Percentiles rank a stretch among this genome's conserved stretches.
phyloP scores from a whole-genome alignment of 768 basidiomycete species.

The Ramaria sp. region DNA sequence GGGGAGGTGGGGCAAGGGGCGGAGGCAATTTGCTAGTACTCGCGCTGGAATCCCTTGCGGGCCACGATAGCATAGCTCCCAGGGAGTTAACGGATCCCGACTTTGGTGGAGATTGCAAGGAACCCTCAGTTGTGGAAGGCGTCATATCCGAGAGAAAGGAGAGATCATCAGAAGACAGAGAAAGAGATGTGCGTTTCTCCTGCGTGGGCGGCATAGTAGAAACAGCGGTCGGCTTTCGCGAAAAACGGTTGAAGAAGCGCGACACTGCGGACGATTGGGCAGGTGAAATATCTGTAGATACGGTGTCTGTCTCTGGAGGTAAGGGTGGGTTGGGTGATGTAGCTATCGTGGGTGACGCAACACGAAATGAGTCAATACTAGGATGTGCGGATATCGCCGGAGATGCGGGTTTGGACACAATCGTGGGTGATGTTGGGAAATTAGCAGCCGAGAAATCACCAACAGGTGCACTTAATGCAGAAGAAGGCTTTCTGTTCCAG shows the following conservation, averaged over 20 bases:
- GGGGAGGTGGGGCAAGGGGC: conserved; percentile 24
- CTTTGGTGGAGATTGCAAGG: background rate
- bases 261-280: conserved; percentile 57
- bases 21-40: conserved; percentile 8
- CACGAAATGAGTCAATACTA: conserved; percentile 3
- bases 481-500: conserved; percentile 39
- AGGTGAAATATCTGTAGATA: conserved; percentile 11
- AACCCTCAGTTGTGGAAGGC: conserved; percentile 21
- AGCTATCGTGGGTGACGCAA: background rate
- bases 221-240: conserved; percentile 28
- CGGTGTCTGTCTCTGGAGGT: background rate
- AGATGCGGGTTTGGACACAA: conserved; percentile 13
- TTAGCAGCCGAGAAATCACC: conserved; percentile 9
- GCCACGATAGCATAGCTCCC: background rate
- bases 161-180: conserved; percentile 71
- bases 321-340: background rate
- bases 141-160: conserved; percentile 67
- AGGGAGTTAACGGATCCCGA: background rate
- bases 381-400: conserved; percentile 13
- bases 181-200: conserved; percentile 33
- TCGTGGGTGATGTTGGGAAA: conserved; percentile 11
- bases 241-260: conserved; percentile 72
- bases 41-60: background rate
- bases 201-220: conserved; percentile 15
- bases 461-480: conserved; percentile 13